Conservation (phyloP, 345 rosid species). For the Aquilaria malaccensis region DNA sequence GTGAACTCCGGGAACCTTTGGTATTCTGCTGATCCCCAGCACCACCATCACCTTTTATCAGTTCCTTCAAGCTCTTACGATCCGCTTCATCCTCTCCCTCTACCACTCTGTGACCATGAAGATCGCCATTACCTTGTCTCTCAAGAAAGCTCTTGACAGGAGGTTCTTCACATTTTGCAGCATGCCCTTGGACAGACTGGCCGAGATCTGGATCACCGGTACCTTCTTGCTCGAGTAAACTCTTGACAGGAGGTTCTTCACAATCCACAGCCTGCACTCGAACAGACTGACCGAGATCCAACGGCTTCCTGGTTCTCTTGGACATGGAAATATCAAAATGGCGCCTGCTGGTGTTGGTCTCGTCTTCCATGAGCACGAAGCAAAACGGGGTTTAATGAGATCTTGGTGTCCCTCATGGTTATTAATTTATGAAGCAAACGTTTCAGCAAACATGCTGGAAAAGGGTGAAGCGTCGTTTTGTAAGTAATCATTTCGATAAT, state of each 20-base stretch:
- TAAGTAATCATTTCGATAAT: too few species aligned
- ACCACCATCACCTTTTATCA: slow-evolving; percentile 32
- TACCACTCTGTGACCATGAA: not conserved
- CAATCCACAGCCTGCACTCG: not conserved
- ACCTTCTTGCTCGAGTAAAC: not conserved
- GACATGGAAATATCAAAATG: slow-evolving; percentile 59
- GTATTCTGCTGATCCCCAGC: slow-evolving; percentile 6
- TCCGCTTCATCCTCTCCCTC: slow-evolving; percentile 17
- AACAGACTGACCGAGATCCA: slow-evolving; percentile 5
- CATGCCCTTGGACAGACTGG: not conserved
- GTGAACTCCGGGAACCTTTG: slow-evolving; percentile 28
- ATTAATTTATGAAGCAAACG: not conserved
- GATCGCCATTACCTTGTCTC: too few species aligned
- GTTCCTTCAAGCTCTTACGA: slow-evolving; percentile 55
- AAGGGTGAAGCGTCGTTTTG: too few species aligned
- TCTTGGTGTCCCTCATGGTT: slow-evolving; percentile 12
- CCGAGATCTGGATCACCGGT: not conserved
- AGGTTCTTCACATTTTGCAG: not conserved
- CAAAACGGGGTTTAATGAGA: slow-evolving; percentile 13
- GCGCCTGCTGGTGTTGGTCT: slow-evolving; percentile 26
- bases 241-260: not conserved
- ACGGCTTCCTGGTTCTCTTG: slow-evolving; percentile 66
- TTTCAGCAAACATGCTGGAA: not conserved
- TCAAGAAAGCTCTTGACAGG: not conserved
- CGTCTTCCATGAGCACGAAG: slow-evolving; percentile 37